Conservation (phyloP, 176 grass and related monocot species). For the Paspalum vaginatum region DNA sequence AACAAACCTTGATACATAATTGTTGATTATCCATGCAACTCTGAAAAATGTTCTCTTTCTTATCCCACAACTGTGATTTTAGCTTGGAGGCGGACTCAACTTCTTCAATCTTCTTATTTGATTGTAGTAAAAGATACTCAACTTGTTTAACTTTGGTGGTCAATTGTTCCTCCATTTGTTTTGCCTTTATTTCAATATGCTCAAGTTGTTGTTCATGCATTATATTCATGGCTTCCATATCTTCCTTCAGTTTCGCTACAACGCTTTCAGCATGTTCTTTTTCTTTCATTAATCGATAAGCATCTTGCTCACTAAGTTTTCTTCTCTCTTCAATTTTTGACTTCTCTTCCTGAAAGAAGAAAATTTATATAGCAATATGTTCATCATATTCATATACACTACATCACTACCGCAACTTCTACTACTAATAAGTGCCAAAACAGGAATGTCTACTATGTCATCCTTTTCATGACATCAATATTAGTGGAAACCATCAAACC, state of each 20-base stretch:
- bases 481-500: neutral
- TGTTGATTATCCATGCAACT: slow-evolving; percentile 61
- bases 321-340: slow-evolving; percentile 71
- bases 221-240: slow-evolving; percentile 68
- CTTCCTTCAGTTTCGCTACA: slow-evolving; percentile 58
- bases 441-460: neutral
- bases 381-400: slow-evolving; percentile 2
- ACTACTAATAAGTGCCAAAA: neutral
- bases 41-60: slow-evolving; percentile 69
- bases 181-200: slow-evolving; percentile 55
- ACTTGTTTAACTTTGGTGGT: slow-evolving; percentile 60
- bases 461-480: slow-evolving; percentile 14
- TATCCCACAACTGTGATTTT: slow-evolving; percentile 68
- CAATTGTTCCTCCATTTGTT: slow-evolving; percentile 59
- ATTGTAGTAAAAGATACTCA: slow-evolving; percentile 65
- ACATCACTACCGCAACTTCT: slow-evolving; percentile 21
- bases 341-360: slow-evolving; percentile 62
- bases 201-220: slow-evolving; percentile 49
- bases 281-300: slow-evolving; percentile 54
- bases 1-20: slow-evolving; percentile 60
- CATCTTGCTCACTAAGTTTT: slow-evolving; percentile 59
- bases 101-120: slow-evolving; percentile 73
- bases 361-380: slow-evolving; percentile 24
- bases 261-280: slow-evolving; percentile 61
- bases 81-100: slow-evolving; percentile 54